These are phyloP conservation scores for Olyra latifolia DNA, from an alignment of 176 grass and related monocot species.

Conservation along the genomic window DNA sequence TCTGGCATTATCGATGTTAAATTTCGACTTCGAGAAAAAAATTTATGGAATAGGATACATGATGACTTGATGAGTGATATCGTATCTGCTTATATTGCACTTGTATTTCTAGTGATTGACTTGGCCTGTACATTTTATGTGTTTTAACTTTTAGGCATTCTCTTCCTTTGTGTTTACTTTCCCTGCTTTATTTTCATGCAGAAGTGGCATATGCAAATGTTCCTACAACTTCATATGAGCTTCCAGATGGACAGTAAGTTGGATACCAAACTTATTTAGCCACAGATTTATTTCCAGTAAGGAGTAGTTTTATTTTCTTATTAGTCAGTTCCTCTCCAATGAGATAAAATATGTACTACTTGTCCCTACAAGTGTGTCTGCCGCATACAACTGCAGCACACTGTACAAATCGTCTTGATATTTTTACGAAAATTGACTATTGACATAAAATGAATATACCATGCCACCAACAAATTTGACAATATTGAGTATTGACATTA, in stretches of 20 bases:
- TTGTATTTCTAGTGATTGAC: background rate
- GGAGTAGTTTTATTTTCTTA: constrained; percentile 12
- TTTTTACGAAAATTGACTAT: background rate
- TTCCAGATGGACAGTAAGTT: constrained; percentile 99
- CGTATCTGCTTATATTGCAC: no score
- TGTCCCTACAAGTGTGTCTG: background rate
- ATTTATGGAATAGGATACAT: no score
- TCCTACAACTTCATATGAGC: constrained; percentile 97
- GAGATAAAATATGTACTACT: constrained; percentile 9
- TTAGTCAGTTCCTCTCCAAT: background rate
- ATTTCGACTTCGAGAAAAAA: no score
- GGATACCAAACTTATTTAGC: constrained; percentile 7
- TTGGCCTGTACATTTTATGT: background rate
- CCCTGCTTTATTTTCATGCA: constrained; percentile 53
- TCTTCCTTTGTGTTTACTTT: constrained; percentile 25
- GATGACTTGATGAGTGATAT: no score
- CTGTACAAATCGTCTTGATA: background rate
- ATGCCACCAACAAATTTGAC: background rate
- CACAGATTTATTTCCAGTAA: constrained; percentile 8
- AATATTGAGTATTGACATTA: background rate
- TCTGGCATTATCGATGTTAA: no score
- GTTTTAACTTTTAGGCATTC: constrained; percentile 2
- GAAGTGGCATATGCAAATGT: constrained; percentile 98
- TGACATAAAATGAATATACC: constrained; percentile 2
- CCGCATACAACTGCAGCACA: background rate